Evolutionary conservation across 169 alveolate species (phyloP).

Genomic region (Plasmodium cynomolgi): DNA sequence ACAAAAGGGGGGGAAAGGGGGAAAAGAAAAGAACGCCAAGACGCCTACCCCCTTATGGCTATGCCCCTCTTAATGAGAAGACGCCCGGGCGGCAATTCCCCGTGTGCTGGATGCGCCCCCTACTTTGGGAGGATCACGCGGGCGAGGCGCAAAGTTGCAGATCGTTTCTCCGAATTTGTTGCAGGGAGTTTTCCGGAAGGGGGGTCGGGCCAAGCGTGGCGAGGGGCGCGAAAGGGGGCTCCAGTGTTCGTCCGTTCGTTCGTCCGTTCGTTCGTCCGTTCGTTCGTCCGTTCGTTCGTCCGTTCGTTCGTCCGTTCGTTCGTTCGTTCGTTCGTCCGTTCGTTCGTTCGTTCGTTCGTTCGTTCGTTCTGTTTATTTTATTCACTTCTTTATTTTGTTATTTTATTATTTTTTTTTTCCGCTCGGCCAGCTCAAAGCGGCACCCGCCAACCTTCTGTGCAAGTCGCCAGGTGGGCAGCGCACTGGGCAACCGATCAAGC

Average conservation of each 20-base stretch:
- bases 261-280: not conserved
- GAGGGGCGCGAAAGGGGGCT: not conserved
- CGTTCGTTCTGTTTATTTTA: not conserved
- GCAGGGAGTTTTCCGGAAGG: not conserved
- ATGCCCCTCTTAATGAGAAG: not conserved
- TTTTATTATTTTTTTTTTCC: not conserved
- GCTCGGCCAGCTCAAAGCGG: not conserved
- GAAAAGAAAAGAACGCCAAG: not conserved
- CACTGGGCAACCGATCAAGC: not conserved
- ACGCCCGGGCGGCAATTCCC: not conserved
- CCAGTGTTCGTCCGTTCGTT: not conserved
- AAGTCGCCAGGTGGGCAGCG: not conserved
- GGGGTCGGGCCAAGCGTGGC: not conserved
- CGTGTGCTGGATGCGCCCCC: not conserved
- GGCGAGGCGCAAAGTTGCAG: not conserved
- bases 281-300: not conserved
- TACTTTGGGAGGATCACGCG: not conserved
- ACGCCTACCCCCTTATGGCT: not conserved
- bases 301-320: not conserved
- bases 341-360: not conserved
- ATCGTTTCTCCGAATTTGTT: not conserved
- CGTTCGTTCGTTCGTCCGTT: not conserved
- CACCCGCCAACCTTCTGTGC: not conserved
- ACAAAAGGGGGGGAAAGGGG: not conserved
- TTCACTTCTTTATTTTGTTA: not conserved